A percentile compares a stretch with the other conserved stretches of the same genome.
These are phyloP conservation scores for Tanacetum coccineum DNA, from an alignment of 129 eudicot species.

Conservation along the genomic window DNA sequence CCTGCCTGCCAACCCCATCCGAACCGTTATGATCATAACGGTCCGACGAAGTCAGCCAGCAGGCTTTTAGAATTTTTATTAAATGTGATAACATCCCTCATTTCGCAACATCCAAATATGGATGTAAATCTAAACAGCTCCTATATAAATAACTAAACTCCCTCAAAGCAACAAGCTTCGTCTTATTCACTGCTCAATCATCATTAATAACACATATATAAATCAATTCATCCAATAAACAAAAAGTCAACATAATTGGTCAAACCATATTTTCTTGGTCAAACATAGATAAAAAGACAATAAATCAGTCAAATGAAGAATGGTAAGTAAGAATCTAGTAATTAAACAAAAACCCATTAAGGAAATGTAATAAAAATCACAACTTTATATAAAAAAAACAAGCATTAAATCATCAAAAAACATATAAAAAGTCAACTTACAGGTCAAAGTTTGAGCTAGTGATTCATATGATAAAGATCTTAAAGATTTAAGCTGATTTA, in stretches of 20 bases:
- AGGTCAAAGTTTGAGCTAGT: no score
- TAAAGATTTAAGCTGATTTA: conserved; percentile 17
- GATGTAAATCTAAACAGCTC: conserved; percentile 33
- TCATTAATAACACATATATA: conserved; percentile 9
- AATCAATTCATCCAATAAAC: not conserved
- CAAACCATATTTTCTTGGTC: conserved; percentile 17
- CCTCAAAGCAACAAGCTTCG: not conserved
- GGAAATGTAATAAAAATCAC: not conserved
- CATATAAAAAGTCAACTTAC: conserved; percentile 24
- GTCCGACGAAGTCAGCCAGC: conserved; percentile 59
- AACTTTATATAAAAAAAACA: not conserved
- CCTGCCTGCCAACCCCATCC: conserved; percentile 56
- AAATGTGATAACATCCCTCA: conserved; percentile 82
- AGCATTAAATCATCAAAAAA: not conserved
- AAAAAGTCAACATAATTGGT: conserved; percentile 16
- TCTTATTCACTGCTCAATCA: conserved; percentile 5
- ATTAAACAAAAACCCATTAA: not conserved
- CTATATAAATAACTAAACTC: conserved; percentile 1
- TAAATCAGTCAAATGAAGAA: conserved; percentile 27
- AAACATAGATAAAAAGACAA: conserved; percentile 24
- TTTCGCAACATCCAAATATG: conserved; percentile 56
- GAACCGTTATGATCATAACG: conserved; percentile 37
- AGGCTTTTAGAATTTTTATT: conserved; percentile 56
- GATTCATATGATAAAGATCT: no score
- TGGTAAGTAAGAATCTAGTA: conserved; percentile 17